phyloP scores from a whole-genome alignment of 768 basidiomycete genomes.

The Termitomyces sp. region DNA sequence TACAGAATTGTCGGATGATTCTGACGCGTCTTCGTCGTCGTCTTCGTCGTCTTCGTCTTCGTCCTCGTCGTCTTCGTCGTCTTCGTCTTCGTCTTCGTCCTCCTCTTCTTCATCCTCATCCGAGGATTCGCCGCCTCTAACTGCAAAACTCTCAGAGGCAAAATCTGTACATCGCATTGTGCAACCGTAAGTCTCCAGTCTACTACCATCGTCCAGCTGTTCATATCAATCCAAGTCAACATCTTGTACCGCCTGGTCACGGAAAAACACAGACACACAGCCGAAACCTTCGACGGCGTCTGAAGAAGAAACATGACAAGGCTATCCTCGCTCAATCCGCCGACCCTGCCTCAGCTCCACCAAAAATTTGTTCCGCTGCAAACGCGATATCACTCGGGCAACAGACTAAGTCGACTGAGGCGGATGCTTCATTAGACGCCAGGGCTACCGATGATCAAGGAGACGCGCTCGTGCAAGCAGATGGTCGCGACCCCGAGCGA shows the following conservation, averaged over 20 bases:
- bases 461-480: background rate
- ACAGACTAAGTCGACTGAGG: background rate
- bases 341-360: constrained; percentile 13
- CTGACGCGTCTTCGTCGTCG: constrained; percentile 17
- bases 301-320: constrained; percentile 21
- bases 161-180: background rate
- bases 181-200: constrained; percentile 11
- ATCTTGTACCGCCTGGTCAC: constrained; percentile 13
- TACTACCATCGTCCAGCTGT: background rate
- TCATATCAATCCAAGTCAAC: constrained; percentile 1
- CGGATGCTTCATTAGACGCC: constrained; percentile 1
- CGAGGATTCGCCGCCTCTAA: constrained; percentile 9
- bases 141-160: constrained; percentile 6
- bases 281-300: constrained; percentile 6
- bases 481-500: constrained; percentile 7
- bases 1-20: constrained; percentile 21
- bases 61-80: constrained; percentile 15
- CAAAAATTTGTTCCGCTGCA: constrained; percentile 27
- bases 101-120: constrained; percentile 6
- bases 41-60: constrained; percentile 26
- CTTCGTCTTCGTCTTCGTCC: constrained; percentile 18
- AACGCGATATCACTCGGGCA: constrained; percentile 42
- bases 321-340: constrained; percentile 1
- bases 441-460: background rate
- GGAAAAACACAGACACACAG: constrained; percentile 12